phyloP scores from a whole-genome alignment of 1,284 basidiomycete genomes.

The Melampsora abietis-canadensis region DNA sequence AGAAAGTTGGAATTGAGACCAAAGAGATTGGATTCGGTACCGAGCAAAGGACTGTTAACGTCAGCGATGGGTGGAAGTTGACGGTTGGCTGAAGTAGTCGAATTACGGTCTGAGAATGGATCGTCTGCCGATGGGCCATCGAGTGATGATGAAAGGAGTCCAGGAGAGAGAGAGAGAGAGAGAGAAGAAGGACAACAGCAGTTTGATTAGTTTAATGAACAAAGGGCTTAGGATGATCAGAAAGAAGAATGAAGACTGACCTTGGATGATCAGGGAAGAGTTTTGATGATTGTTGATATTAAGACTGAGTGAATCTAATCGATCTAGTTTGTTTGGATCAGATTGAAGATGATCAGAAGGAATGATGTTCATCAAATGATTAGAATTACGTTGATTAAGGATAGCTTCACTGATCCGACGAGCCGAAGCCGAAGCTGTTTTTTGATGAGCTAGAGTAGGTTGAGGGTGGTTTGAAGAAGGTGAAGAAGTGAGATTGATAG shows the following conservation, averaged over 20 bases:
- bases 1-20: background rate
- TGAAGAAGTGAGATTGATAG: background rate
- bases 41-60: background rate
- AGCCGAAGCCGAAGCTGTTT: background rate
- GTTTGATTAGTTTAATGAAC: background rate
- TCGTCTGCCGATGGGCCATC: conserved; percentile 7
- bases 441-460: background rate
- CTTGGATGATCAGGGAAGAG: background rate
- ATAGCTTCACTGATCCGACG: background rate
- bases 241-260: background rate
- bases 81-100: background rate
- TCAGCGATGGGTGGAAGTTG: background rate
- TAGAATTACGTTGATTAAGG: background rate
- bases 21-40: background rate
- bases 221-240: background rate
- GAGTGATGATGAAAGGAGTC: background rate
- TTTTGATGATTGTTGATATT: background rate
- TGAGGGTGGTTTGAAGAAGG: background rate
- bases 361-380: conserved; percentile 2
- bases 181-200: background rate
- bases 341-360: background rate
- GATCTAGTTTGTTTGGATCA: background rate
- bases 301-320: background rate
- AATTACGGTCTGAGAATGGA: conserved; percentile 31
- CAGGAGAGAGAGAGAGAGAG: background rate